These are phyloP conservation scores for Heritiera fomes DNA, from an alignment of 345 rosid genomes.

Conservation along the genomic window DNA sequence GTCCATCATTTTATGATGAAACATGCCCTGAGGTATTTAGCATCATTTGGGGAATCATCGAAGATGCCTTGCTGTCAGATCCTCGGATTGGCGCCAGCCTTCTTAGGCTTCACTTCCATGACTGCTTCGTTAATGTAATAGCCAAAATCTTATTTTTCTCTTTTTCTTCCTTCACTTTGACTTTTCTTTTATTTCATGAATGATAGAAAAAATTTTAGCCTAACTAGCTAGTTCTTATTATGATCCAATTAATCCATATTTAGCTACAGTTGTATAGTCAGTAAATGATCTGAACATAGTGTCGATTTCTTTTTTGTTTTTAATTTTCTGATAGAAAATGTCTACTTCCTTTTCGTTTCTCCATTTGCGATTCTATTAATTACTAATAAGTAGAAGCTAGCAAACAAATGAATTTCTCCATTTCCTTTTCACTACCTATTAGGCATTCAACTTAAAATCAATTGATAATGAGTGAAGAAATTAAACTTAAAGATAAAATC, in stretches of 20 bases:
- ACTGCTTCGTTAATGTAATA: slow-evolving; percentile 38
- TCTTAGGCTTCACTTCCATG: slow-evolving; percentile 41
- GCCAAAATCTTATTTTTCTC: neutral
- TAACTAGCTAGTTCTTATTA: neutral
- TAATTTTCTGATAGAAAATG: no score
- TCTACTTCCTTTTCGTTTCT: neutral
- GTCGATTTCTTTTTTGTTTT: no score
- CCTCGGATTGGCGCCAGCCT: slow-evolving; percentile 29
- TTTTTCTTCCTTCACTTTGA: neutral
- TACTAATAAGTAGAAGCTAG: neutral
- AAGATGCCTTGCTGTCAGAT: slow-evolving; percentile 16
- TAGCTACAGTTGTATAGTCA: neutral
- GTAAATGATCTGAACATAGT: neutral
- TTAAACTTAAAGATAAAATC: no score
- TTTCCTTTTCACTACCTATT: no score
- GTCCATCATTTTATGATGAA: slow-evolving; percentile 29
- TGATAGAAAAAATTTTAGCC: neutral
- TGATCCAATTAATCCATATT: neutral
- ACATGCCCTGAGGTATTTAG: slow-evolving; percentile 29
- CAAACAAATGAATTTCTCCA: neutral
- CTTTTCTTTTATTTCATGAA: neutral
- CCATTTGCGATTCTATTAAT: neutral
- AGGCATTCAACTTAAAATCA: no score
- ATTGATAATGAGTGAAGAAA: no score
- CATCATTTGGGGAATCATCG: slow-evolving; percentile 23